A percentile compares a stretch with the other conserved stretches of the same genome.
phyloP scores from a whole-genome alignment of 2,329 filamentous ascomycete genomes.

The Alternaria brassicae region DNA sequence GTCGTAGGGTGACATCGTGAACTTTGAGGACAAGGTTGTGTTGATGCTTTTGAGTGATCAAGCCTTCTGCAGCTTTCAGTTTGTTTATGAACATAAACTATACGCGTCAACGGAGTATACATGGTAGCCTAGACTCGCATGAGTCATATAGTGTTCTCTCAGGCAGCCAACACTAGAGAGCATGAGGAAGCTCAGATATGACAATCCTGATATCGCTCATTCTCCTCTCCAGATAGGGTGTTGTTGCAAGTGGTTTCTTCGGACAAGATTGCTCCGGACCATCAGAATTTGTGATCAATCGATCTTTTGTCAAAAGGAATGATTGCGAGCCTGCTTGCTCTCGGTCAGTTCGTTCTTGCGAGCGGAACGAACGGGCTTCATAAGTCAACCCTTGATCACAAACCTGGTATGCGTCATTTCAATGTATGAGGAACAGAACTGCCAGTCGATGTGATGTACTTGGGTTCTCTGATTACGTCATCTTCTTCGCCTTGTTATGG shows the following conservation, averaged over 20 bases:
- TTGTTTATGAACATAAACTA: background rate
- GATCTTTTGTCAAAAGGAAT: background rate
- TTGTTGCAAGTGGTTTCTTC: background rate
- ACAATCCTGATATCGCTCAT: background rate
- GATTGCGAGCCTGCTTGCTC: background rate
- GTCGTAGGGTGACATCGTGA: conserved; percentile 46
- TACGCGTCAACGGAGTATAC: background rate
- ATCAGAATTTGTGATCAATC: background rate
- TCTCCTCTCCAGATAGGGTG: background rate
- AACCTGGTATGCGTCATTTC: background rate
- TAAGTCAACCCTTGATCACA: background rate
- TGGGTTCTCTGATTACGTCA: background rate
- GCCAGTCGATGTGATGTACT: background rate
- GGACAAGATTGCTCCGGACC: background rate
- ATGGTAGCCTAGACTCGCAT: background rate
- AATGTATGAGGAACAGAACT: background rate
- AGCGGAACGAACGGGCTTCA: background rate
- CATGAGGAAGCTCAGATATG: conserved; percentile 2
- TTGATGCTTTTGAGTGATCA: background rate
- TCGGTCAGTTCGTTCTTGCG: background rate
- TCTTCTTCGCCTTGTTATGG: background rate
- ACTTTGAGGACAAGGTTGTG: background rate
- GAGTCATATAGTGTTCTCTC: conserved; percentile 1
- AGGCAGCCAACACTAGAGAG: conserved; percentile 8
- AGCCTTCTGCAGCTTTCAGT: background rate